These are phyloP conservation scores for Saturnispora diversa DNA, from an alignment of 805 yeast species.

Conservation along the genomic window DNA sequence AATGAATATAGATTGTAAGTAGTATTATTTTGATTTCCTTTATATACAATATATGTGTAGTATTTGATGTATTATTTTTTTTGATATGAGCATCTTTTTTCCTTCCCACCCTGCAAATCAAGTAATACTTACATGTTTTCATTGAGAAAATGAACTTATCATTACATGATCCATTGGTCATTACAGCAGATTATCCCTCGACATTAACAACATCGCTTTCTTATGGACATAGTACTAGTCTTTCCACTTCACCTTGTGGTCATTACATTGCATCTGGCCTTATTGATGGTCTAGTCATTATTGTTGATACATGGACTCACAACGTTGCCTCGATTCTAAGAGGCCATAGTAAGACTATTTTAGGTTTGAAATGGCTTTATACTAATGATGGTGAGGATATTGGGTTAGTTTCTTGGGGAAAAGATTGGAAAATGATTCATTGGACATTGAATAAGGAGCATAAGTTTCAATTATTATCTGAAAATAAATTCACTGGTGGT, in stretches of 20 bases:
- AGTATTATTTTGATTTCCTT: too few species aligned
- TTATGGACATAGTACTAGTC: slow-evolving; percentile 57
- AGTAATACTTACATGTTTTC: neutral
- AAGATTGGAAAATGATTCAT: slow-evolving; percentile 75
- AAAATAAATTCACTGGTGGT: slow-evolving; percentile 14
- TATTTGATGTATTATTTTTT: too few species aligned
- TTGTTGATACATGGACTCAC: slow-evolving; percentile 65
- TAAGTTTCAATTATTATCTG: slow-evolving; percentile 27
- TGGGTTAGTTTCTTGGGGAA: slow-evolving; percentile 51
- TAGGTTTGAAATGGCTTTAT: slow-evolving; percentile 57
- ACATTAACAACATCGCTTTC: slow-evolving; percentile 62
- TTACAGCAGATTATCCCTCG: slow-evolving; percentile 88
- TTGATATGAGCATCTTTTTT: neutral
- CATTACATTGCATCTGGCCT: slow-evolving; percentile 82
- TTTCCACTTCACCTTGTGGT: slow-evolving; percentile 65
- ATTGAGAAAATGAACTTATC: slow-evolving; percentile 69
- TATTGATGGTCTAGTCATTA: slow-evolving; percentile 61
- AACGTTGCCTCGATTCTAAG: slow-evolving; percentile 49
- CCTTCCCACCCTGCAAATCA: neutral
- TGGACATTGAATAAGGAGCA: slow-evolving; percentile 19
- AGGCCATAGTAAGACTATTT: slow-evolving; percentile 66
- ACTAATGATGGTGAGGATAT: slow-evolving; percentile 45
- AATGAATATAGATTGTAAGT: too few species aligned
- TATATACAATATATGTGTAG: too few species aligned
- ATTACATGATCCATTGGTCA: slow-evolving; percentile 82